phyloP scores from a whole-genome alignment of 2,329 filamentous ascomycete genomes.

The Fusarium sp. region DNA sequence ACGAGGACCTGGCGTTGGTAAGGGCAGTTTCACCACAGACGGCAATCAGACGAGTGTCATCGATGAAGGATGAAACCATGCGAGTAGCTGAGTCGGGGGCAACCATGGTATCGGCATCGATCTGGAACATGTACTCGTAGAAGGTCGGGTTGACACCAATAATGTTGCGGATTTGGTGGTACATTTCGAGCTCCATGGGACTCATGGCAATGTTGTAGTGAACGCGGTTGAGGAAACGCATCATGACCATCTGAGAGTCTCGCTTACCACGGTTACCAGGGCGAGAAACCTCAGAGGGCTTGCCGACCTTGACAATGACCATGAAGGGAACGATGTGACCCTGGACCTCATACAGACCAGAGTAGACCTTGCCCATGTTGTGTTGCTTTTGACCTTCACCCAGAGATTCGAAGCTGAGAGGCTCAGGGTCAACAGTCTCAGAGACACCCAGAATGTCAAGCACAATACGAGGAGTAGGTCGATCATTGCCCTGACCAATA shows the following conservation, averaged over 20 bases:
- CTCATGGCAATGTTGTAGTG: conserved; percentile 98
- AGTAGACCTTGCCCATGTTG: conserved; percentile 99
- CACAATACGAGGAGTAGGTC: conserved; percentile 94
- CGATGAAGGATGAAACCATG: conserved; percentile 89
- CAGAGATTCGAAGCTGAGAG: conserved; percentile 94
- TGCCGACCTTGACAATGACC: conserved; percentile 96
- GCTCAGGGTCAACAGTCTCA: conserved; percentile 93
- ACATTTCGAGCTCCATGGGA: conserved; percentile 96
- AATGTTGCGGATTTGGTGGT: conserved; percentile 98
- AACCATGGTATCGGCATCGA: conserved; percentile 97
- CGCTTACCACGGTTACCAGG: conserved; percentile 98
- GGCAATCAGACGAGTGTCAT: conserved; percentile 93
- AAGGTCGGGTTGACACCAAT: conserved; percentile 99
- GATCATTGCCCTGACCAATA: conserved; percentile 97
- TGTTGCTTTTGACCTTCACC: conserved; percentile 97
- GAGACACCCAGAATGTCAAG: conserved; percentile 96
- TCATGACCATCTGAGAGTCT: conserved; percentile 97
- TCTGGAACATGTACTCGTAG: conserved; percentile 96
- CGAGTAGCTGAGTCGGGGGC: conserved; percentile 89
- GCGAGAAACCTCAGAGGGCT: conserved; percentile 95
- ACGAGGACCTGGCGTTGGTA: conserved; percentile 91
- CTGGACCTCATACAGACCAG: conserved; percentile 95
- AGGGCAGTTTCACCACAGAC: conserved; percentile 95
- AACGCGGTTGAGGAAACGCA: conserved; percentile 99
- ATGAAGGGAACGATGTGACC: conserved; percentile 98